These are phyloP conservation scores for Hyaloscypha bicolor DNA, from an alignment of 495 filamentous ascomycete species.

Conservation along the genomic window DNA sequence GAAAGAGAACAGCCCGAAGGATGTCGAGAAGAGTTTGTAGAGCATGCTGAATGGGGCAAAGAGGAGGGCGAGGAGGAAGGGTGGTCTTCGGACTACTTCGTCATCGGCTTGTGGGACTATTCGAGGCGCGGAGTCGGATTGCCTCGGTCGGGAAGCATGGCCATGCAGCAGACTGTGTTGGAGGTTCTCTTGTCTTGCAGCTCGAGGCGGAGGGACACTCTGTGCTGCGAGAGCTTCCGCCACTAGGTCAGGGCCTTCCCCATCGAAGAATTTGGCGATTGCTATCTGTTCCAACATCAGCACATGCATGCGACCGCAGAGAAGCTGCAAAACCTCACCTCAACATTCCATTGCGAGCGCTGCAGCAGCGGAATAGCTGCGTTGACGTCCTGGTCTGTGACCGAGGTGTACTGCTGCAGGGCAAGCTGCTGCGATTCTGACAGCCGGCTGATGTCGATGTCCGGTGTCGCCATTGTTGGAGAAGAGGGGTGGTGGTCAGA, in stretches of 20 bases:
- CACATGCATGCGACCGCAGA: background rate
- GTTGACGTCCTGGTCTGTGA: slow-evolving; percentile 78
- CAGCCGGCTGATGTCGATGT: slow-evolving; percentile 68
- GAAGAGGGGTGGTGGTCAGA: slow-evolving; percentile 1
- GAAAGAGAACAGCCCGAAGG: slow-evolving; percentile 66
- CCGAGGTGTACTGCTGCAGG: slow-evolving; percentile 83
- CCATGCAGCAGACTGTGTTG: slow-evolving; percentile 55
- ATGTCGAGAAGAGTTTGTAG: slow-evolving; percentile 65
- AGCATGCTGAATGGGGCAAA: slow-evolving; percentile 82
- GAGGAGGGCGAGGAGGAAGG: slow-evolving; percentile 73
- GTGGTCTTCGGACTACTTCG: slow-evolving; percentile 65
- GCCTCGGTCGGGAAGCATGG: slow-evolving; percentile 38
- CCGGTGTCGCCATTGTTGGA: slow-evolving; percentile 31
- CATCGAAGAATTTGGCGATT: slow-evolving; percentile 96
- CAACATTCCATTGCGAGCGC: slow-evolving; percentile 93
- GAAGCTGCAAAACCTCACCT: slow-evolving; percentile 53
- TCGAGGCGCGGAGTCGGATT: slow-evolving; percentile 70
- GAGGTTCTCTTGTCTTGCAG: slow-evolving; percentile 69
- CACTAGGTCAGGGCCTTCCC: slow-evolving; percentile 80
- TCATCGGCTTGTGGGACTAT: slow-evolving; percentile 73
- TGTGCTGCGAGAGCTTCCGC: slow-evolving; percentile 58
- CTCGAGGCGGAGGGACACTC: slow-evolving; percentile 58
- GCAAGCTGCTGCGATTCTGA: slow-evolving; percentile 74
- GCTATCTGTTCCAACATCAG: slow-evolving; percentile 67
- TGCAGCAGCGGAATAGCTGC: slow-evolving; percentile 81